Evolutionary conservation across 1,139 yeast species (phyloP), one percentile per base, ranked within the genome.

Genomic region (Debaryomycetaceae sp.): DNA sequence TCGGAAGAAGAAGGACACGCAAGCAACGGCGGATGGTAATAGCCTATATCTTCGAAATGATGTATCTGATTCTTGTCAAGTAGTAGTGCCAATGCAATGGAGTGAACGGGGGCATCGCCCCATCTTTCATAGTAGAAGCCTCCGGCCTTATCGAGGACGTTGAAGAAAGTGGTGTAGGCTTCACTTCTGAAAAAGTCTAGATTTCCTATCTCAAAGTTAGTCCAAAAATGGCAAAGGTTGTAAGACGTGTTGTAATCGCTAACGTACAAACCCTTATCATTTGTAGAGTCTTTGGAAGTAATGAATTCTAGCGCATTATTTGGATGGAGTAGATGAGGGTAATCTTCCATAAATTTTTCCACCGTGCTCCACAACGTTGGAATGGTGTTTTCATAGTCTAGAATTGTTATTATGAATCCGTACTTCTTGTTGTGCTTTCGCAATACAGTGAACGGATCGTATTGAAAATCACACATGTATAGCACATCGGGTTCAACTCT

Each of bases 61-160:
- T 87, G 91, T 42, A 93, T 77, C 55, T 84, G 81, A 38, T 79
- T 63, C 49, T 74, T 80, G 57, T 87, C 88, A 45, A 89, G 70
- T 42, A 93, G 66, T 34, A 91, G 62, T 1, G 83, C 66, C 5
- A 84, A 79, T 0, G 83, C 98, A 33, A 91, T 77, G 0, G 96
- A 76, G 63, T 93, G 98, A 5, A 93, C 96, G 0, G 99, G 98
- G 0, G 98, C 98, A 67, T 93, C 99, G 4, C 99, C 99, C 99
- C 98, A 93, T 52, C 99, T 72, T 63, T 86, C 95, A 59, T 89
- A 89, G 62, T 87, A 87, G 57, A 91, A 90, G 0, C 97, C 97
- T 1, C 96, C 96, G 0, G 82, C 65, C 40, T 69, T 50, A 58
- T 89, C 95, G 45, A 91, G 69, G 60, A 73, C 76, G 17, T 87